Base-by-base conservation (phyloP, 768 basidiomycete genomes). In the Macrolepiota dolichaula region DNA sequence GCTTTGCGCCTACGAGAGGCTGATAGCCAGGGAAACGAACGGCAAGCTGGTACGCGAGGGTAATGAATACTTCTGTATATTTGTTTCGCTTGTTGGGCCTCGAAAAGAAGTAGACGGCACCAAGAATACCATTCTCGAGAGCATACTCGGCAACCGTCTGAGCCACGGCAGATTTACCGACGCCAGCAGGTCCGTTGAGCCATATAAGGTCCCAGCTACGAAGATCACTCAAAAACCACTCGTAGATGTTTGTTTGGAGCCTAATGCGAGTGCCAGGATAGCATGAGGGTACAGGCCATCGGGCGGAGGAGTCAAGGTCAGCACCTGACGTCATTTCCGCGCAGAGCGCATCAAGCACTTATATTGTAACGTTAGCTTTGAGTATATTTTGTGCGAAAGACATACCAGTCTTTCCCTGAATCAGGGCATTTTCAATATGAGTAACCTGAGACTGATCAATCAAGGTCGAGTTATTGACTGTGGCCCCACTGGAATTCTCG, bases 91-190 rank as follows among this genome's bases (percentile, higher is more conserved):
- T 7, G 29, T 32, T 32, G 29, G 29, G 29, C 29, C 29, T 32
- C 29, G 29, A 32, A 32, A 32, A 32, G 29, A 32, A 32, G 29
- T 32, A 32, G 7, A 32, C 29, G 29, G 29, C 29, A 32, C 29
- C 29, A 32, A 32, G 29, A 32, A 32, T 32, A 7, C 7, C 29
- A 17, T 40, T 40, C 38, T 40, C 38, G 38, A 17, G 12, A 40
- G 38, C 38, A 17, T 12, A 40, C 38, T 40, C 38, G 10, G 38
- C 38, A 12, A 40, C 17, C 5, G 38, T 40, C 38, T 40, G 38
- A 12, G 38, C 38, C 5, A 63, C 46, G 4, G 63, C 58, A 3
- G 63, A 55, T 42, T 63, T 63, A 1, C 63, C 63, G 1, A 51
- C 47, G 1, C 62, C 62, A 1, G 57, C 62, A 9, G 29, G 29